These are phyloP conservation scores for Potentilla sterilis DNA, from an alignment of 306 rosid genomes.

Conservation along the genomic window DNA sequence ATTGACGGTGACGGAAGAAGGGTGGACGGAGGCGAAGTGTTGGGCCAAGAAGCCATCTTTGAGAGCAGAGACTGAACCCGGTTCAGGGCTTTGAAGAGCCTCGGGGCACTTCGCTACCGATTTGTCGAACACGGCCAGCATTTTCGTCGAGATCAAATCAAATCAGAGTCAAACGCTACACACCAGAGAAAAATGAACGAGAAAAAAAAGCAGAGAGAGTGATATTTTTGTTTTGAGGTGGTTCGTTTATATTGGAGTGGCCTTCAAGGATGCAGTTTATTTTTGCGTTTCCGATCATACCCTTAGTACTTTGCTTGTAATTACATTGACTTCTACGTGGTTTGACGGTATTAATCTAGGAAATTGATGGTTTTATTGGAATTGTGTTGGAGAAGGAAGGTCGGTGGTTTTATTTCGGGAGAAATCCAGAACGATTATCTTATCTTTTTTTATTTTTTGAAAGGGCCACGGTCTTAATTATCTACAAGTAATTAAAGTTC, in stretches of 20 bases:
- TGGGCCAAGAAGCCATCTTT: constrained; percentile 64
- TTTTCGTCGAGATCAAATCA: constrained; percentile 32
- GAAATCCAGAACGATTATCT: neutral
- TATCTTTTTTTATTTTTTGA: neutral
- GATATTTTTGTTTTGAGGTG: neutral
- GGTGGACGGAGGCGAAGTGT: constrained; percentile 60
- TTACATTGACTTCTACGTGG: neutral
- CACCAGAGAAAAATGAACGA: neutral
- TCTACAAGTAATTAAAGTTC: no score
- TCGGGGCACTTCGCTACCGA: constrained; percentile 87
- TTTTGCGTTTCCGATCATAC: neutral
- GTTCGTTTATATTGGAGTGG: neutral
- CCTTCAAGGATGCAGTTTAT: neutral
- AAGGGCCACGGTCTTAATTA: neutral
- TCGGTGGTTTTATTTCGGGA: no score
- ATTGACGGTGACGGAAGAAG: constrained; percentile 68
- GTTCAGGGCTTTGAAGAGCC: constrained; percentile 60
- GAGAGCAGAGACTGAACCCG: constrained; percentile 59
- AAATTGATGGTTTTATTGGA: neutral
- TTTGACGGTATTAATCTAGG: neutral
- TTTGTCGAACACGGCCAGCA: constrained; percentile 87
- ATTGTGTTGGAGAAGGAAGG: neutral
- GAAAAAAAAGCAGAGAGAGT: no score
- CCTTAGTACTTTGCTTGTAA: neutral
- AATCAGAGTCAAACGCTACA: constrained; percentile 10